Percentiles rank a stretch among this genome's conserved stretches.
Conservation (phyloP, 441 rosid genomes). For the Corymbia citriodora region DNA sequence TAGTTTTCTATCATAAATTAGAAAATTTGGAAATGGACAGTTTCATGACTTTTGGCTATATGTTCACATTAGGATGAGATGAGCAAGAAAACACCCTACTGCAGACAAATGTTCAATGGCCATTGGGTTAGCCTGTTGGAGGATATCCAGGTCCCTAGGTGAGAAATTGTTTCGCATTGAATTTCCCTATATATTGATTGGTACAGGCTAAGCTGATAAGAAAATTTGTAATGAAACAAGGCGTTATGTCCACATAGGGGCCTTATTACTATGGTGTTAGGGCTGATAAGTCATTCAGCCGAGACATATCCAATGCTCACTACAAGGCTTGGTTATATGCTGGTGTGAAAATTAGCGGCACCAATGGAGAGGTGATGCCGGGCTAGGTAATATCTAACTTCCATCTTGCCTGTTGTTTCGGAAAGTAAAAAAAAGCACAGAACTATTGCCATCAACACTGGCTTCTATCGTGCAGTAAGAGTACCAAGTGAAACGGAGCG, state of each 20-base stretch:
- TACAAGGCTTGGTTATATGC: slow-evolving; percentile 87
- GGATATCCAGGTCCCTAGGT: slow-evolving; percentile 96
- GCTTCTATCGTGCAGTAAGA: slow-evolving; percentile 59
- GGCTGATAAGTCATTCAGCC: slow-evolving; percentile 82
- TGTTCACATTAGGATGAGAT: slow-evolving; percentile 48
- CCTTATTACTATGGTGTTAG: slow-evolving; percentile 92
- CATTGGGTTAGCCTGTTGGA: slow-evolving; percentile 97
- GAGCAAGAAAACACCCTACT: slow-evolving; percentile 96
- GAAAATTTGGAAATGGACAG: background rate
- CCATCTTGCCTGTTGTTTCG: background rate
- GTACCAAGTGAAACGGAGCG: slow-evolving; percentile 91
- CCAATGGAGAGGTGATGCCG: slow-evolving; percentile 97
- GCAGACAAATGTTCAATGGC: slow-evolving; percentile 82
- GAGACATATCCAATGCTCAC: slow-evolving; percentile 82
- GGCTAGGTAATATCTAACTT: slow-evolving; percentile 45
- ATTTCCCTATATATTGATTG: background rate
- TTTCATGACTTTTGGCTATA: background rate
- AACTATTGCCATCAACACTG: background rate
- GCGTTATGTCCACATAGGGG: slow-evolving; percentile 41
- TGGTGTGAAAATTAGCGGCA: slow-evolving; percentile 76
- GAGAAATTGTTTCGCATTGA: background rate
- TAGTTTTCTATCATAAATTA: background rate
- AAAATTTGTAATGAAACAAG: background rate
- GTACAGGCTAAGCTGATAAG: background rate
- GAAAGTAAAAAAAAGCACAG: background rate